Evolutionary conservation across 768 basidiomycete genomes (phyloP).

Genomic region (Pleurotus giganteus): DNA sequence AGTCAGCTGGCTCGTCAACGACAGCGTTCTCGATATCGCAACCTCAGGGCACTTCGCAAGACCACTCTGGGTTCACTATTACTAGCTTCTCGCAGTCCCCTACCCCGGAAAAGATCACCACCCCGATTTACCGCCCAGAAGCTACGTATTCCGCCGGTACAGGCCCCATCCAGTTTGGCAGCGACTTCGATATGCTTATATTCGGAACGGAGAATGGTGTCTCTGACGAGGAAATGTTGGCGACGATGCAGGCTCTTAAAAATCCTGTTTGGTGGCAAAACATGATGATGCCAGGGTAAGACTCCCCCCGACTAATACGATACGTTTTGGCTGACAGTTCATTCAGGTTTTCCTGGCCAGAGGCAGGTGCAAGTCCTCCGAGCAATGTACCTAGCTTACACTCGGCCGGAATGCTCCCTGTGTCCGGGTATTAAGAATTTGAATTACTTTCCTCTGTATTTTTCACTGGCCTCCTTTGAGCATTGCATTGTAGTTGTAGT

Average conservation of each 20-base stretch:
- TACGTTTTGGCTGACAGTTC: constrained; percentile 5
- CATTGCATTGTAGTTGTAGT: too few species aligned
- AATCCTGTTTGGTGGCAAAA: constrained; percentile 73
- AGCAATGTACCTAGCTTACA: not conserved
- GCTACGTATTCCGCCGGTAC: constrained; percentile 40
- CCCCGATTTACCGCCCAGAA: constrained; percentile 46
- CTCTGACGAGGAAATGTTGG: constrained; percentile 59
- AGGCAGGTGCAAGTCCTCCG: constrained; percentile 4
- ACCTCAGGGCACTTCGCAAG: constrained; percentile 18
- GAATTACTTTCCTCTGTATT: too few species aligned
- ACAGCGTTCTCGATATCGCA: constrained; percentile 26
- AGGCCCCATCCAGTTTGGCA: constrained; percentile 40
- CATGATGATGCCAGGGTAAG: constrained; percentile 84
- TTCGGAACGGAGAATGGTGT: constrained; percentile 28
- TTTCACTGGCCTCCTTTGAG: too few species aligned
- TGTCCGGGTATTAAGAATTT: not conserved
- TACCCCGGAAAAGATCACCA: constrained; percentile 23
- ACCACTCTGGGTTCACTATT: constrained; percentile 16
- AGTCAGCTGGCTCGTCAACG: constrained; percentile 20
- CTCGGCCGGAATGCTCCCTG: not conserved
- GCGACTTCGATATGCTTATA: constrained; percentile 34
- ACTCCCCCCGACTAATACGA: not conserved
- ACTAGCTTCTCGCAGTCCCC: constrained; percentile 14
- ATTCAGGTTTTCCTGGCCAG: constrained; percentile 12
- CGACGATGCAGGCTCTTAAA: constrained; percentile 71